phyloP scores from a whole-genome alignment of 2,329 filamentous ascomycete species.

The Ophiognomonia clavigignenti-juglandacearum region DNA sequence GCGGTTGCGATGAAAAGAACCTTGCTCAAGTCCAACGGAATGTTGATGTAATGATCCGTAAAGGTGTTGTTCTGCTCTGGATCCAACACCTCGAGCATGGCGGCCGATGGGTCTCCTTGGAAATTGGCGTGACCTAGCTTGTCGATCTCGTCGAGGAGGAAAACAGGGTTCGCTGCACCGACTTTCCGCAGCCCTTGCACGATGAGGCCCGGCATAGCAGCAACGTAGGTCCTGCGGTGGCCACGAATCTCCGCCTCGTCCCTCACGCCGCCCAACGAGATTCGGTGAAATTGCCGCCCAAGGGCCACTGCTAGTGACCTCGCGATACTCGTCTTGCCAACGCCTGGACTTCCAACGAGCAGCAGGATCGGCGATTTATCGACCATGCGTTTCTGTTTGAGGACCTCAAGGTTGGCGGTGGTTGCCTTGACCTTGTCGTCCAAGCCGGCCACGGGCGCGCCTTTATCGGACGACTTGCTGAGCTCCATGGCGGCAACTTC shows the following conservation, averaged over 20 bases:
- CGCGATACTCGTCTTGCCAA: conserved; percentile 92
- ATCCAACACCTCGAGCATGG: conserved; percentile 96
- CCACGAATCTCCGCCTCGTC: conserved; percentile 97
- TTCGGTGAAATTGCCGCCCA: conserved; percentile 92
- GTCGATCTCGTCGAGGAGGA: conserved; percentile 96
- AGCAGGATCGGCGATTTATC: conserved; percentile 96
- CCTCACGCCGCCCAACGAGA: conserved; percentile 90
- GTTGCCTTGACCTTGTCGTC: conserved; percentile 35
- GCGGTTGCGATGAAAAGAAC: conserved; percentile 97
- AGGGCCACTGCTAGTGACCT: conserved; percentile 89
- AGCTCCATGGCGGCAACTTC: conserved; percentile 43
- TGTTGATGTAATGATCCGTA: conserved; percentile 92
- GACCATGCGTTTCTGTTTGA: conserved; percentile 78
- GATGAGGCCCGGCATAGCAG: conserved; percentile 95
- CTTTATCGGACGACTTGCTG: conserved; percentile 26
- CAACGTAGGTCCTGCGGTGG: conserved; percentile 92
- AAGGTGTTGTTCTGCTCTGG: conserved; percentile 96
- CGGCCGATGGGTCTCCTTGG: conserved; percentile 92
- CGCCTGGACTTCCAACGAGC: conserved; percentile 86
- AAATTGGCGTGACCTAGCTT: conserved; percentile 89
- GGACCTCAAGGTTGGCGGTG: conserved; percentile 64
- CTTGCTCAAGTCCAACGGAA: conserved; percentile 92
- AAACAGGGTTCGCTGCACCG: conserved; percentile 90
- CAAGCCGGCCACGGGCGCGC: not conserved
- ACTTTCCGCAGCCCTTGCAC: conserved; percentile 94